These are phyloP conservation scores for Hypoxylon sp. DNA, from an alignment of 2,329 filamentous ascomycete species.

Conservation along the genomic window DNA sequence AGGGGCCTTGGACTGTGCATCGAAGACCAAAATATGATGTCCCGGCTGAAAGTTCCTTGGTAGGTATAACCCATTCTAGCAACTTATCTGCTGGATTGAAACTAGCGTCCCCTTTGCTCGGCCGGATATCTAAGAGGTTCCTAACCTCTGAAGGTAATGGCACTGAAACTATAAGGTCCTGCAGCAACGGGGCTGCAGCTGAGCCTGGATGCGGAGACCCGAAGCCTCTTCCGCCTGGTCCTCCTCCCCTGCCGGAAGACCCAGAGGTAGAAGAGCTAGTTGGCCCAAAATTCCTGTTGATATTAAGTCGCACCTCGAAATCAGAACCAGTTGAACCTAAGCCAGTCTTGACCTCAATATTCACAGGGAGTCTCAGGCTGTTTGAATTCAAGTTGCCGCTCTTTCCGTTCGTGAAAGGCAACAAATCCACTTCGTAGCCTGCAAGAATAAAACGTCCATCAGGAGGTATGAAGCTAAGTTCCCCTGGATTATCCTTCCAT, in stretches of 20 bases:
- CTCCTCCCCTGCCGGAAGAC: constrained; percentile 59
- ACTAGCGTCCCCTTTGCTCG: constrained; percentile 84
- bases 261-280: constrained; percentile 56
- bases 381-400: constrained; percentile 67
- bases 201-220: constrained; percentile 65
- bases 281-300: constrained; percentile 73
- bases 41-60: constrained; percentile 79
- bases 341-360: constrained; percentile 83
- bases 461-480: constrained; percentile 95
- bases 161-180: constrained; percentile 82
- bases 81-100: constrained; percentile 79
- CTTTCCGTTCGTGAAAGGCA: constrained; percentile 76
- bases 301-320: constrained; percentile 85
- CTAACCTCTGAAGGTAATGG: constrained; percentile 84
- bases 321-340: constrained; percentile 82
- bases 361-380: constrained; percentile 84
- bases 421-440: constrained; percentile 92
- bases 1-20: constrained; percentile 81
- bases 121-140: constrained; percentile 84
- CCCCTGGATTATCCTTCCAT: constrained; percentile 90
- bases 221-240: constrained; percentile 57
- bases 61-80: constrained; percentile 86
- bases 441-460: constrained; percentile 94
- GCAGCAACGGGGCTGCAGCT: constrained; percentile 72
- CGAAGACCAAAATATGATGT: constrained; percentile 79